These are phyloP conservation scores for Pythium insidiosum DNA, from an alignment of 352 stramenopile species.

Conservation along the genomic window DNA sequence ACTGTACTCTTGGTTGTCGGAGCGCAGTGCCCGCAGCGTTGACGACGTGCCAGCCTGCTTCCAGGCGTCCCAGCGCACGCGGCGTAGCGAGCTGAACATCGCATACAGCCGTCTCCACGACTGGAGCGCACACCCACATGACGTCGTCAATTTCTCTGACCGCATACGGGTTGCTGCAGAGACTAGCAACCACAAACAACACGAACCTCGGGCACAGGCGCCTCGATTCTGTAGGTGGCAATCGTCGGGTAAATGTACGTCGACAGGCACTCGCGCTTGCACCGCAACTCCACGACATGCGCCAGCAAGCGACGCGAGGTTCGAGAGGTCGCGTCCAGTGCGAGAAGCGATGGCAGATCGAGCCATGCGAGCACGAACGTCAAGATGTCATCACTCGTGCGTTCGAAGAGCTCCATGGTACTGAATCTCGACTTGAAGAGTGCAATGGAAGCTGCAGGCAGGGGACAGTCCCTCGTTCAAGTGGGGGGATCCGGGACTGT, in stretches of 20 bases:
- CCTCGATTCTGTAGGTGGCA: conserved; percentile 52
- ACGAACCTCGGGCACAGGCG: conserved; percentile 32
- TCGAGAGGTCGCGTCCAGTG: conserved; percentile 20
- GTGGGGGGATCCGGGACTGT: too few species aligned
- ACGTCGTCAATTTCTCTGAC: background rate
- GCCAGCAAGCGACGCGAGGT: conserved; percentile 1
- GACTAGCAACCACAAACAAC: background rate
- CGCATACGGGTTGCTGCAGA: background rate
- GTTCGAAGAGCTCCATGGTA: too few species aligned
- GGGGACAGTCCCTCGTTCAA: too few species aligned
- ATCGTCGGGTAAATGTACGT: conserved; percentile 53
- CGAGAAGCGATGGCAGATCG: conserved; percentile 30
- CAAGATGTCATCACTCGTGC: too few species aligned
- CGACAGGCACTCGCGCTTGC: conserved; percentile 59
- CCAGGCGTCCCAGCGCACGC: conserved; percentile 35
- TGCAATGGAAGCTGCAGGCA: too few species aligned
- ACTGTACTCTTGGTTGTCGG: conserved; percentile 65
- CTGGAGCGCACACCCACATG: conserved; percentile 5
- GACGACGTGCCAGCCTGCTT: conserved; percentile 34
- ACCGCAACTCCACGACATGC: conserved; percentile 22
- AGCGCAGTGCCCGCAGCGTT: conserved; percentile 46
- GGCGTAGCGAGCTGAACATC: conserved; percentile 26
- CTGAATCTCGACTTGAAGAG: too few species aligned
- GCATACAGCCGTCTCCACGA: conserved; percentile 55
- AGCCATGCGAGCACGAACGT: conserved; percentile 20